Evolutionary conservation across 1,284 basidiomycete genomes (phyloP).

Genomic region (Austropuccinia psidii): DNA sequence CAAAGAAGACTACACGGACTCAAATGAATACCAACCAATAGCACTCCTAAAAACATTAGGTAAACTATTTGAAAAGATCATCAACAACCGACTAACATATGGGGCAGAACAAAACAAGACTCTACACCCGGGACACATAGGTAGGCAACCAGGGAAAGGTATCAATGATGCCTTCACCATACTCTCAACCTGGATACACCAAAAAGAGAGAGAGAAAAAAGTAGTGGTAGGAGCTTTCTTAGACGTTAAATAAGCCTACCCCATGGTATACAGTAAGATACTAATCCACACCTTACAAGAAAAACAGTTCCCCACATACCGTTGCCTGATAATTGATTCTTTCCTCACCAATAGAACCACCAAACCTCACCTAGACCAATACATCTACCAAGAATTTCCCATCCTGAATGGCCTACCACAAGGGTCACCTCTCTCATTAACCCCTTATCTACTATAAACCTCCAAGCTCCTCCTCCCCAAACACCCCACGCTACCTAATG

Average conservation of each 20-base stretch:
- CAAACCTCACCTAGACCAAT: neutral
- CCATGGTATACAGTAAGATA: neutral
- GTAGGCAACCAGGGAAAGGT: neutral
- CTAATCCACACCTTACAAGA: neutral
- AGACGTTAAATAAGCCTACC: slow-evolving; percentile 14
- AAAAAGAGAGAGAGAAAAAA: neutral
- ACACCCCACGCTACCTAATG: neutral
- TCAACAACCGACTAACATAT: neutral
- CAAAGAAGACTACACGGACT: neutral
- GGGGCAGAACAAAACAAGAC: neutral
- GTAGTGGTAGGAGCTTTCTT: neutral
- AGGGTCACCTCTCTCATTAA: neutral
- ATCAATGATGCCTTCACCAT: neutral
- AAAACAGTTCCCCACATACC: neutral
- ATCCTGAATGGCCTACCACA: slow-evolving; percentile 8
- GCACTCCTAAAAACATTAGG: neutral
- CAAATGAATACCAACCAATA: neutral
- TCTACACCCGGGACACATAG: neutral
- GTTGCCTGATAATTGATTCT: neutral
- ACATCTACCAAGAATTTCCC: neutral
- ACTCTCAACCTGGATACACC: neutral
- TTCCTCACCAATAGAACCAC: neutral
- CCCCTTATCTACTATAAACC: slow-evolving; percentile 17
- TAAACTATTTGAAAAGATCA: slow-evolving; percentile 18
- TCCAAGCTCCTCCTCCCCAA: neutral